These are phyloP conservation scores for Eremothecium sinecaudum DNA, from an alignment of 1,139 yeast species.

Conservation along the genomic window DNA sequence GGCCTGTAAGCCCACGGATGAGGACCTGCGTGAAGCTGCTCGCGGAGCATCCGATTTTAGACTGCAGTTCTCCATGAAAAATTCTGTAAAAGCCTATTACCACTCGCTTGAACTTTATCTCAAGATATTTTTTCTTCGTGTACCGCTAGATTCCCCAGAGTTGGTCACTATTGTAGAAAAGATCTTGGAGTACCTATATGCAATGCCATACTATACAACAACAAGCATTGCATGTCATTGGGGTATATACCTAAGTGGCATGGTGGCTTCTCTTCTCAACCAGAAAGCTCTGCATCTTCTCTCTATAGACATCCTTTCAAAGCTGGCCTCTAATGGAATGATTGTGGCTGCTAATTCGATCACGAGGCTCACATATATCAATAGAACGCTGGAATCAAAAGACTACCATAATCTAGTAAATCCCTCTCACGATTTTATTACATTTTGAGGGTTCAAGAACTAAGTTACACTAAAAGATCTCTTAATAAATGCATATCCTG, in stretches of 20 bases:
- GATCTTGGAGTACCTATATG: conserved; percentile 9
- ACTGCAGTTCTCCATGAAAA: conserved; percentile 10
- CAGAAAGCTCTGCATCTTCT: conserved; percentile 7
- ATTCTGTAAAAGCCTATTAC: conserved; percentile 7
- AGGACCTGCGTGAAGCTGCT: conserved; percentile 3
- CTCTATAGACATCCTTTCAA: conserved; percentile 7
- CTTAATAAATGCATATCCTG: too few relatives aligned
- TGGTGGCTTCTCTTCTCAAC: conserved; percentile 6
- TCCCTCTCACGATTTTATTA: conserved; percentile 8
- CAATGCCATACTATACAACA: conserved; percentile 9
- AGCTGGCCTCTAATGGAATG: conserved; percentile 8
- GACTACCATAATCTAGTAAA: conserved; percentile 6
- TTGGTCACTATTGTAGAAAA: conserved; percentile 7
- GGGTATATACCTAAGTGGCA: conserved; percentile 10
- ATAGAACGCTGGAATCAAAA: conserved; percentile 2
- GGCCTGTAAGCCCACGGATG: conserved; percentile 1
- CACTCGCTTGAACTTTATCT: conserved; percentile 8
- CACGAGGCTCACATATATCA: conserved; percentile 6
- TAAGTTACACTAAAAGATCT: too few relatives aligned
- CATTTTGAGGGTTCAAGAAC: conserved; percentile 3
- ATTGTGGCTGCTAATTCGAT: conserved; percentile 8
- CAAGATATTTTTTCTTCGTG: conserved; percentile 9
- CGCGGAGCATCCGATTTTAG: conserved; percentile 8
- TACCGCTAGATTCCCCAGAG: conserved; percentile 3
- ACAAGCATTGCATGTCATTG: conserved; percentile 10